phyloP scores from a whole-genome alignment of 1,139 yeast genomes.

The Magnusiomyces magnusii region DNA sequence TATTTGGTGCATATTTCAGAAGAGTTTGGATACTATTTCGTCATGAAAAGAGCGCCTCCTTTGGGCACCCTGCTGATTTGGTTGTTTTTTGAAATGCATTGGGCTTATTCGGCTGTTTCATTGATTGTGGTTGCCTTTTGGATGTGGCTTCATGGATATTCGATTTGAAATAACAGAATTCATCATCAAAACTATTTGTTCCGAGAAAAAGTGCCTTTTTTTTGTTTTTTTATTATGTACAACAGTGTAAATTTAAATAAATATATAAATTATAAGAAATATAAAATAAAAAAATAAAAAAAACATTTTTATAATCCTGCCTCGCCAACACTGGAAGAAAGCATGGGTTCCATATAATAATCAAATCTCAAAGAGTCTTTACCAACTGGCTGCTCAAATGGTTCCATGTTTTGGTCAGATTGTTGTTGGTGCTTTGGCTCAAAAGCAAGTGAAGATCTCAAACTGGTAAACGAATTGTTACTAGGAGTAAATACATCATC shows the following conservation, averaged over 20 bases:
- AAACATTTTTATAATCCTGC: neutral
- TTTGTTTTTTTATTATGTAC: neutral
- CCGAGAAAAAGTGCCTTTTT: too few relatives aligned
- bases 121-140: slow-evolving; percentile 28
- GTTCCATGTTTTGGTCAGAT: neutral
- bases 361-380: neutral
- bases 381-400: neutral
- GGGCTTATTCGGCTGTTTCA: slow-evolving; percentile 32
- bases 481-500: neutral
- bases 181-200: neutral
- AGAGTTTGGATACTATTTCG: slow-evolving; percentile 35
- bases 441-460: neutral
- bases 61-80: slow-evolving; percentile 38
- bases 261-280: neutral
- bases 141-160: slow-evolving; percentile 29
- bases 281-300: neutral
- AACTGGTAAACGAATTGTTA: neutral
- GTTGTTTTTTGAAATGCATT: slow-evolving; percentile 36
- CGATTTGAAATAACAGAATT: slow-evolving; percentile 15
- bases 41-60: slow-evolving; percentile 38
- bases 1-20: slow-evolving; percentile 32
- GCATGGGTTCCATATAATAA: neutral
- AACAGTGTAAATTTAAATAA: neutral
- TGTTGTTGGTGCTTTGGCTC: neutral
- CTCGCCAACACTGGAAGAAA: neutral